phyloP scores from a whole-genome alignment of 306 rosid genomes.

The Hippophae tibetana region DNA sequence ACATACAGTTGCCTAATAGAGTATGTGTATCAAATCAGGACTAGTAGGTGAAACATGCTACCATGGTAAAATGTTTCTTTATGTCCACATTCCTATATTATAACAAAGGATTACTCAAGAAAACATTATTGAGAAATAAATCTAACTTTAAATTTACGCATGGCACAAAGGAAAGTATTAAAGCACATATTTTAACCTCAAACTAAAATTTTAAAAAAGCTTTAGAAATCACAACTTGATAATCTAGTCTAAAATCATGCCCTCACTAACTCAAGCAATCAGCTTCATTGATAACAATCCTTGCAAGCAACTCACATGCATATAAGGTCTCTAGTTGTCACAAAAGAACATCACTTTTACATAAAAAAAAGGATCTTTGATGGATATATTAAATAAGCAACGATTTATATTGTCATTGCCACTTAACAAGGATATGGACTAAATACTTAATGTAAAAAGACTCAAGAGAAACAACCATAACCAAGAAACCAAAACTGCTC shows the following conservation, averaged over 20 bases:
- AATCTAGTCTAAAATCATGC: slow-evolving; percentile 48
- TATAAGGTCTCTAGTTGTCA: slow-evolving; percentile 74
- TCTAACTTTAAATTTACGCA: no score
- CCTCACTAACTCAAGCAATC: no score
- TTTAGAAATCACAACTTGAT: slow-evolving; percentile 55
- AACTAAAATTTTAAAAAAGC: slow-evolving; percentile 11
- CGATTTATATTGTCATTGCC: not conserved
- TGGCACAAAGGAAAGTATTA: no score
- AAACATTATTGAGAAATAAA: not conserved
- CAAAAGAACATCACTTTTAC: slow-evolving; percentile 84
- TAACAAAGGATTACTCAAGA: slow-evolving; percentile 18
- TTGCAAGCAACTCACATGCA: slow-evolving; percentile 18
- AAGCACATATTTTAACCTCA: no score
- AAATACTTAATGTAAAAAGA: not conserved
- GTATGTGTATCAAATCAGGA: no score
- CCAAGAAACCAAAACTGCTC: not conserved
- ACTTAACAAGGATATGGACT: not conserved
- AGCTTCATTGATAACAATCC: no score
- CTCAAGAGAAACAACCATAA: not conserved
- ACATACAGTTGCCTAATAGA: no score
- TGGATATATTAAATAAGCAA: not conserved
- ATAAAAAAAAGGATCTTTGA: slow-evolving; percentile 15
- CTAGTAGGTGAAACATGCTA: slow-evolving; percentile 1
- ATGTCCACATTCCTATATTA: slow-evolving; percentile 83
- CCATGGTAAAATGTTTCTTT: slow-evolving; percentile 93